Conservation (phyloP, 1,284 basidiomycete species). For the Tranzscheliella williamsii region DNA sequence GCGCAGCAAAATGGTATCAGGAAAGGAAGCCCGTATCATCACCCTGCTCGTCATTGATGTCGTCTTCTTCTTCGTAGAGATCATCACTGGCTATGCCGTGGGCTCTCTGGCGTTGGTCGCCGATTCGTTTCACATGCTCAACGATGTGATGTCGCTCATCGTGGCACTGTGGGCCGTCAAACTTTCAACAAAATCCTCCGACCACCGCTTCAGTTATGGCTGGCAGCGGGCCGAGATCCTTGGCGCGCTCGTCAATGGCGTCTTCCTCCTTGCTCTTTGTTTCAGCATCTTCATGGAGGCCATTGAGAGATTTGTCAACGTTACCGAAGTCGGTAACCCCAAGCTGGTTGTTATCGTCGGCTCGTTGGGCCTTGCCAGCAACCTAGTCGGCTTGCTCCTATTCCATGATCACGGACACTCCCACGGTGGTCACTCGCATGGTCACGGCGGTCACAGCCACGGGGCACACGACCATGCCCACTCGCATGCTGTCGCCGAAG, state of each 20-base stretch:
- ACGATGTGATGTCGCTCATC: slow-evolving; percentile 80
- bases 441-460: slow-evolving; percentile 48
- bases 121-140: slow-evolving; percentile 94
- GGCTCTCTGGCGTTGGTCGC: slow-evolving; percentile 93
- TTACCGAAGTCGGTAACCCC: slow-evolving; percentile 77
- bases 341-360: slow-evolving; percentile 88
- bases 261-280: slow-evolving; percentile 92
- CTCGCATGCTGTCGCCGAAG: slow-evolving; percentile 14
- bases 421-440: slow-evolving; percentile 67
- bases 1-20: not conserved
- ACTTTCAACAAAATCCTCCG: slow-evolving; percentile 62
- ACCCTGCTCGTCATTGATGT: slow-evolving; percentile 82
- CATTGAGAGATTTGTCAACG: slow-evolving; percentile 80
- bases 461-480: slow-evolving; percentile 27
- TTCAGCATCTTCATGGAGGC: slow-evolving; percentile 95
- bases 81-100: slow-evolving; percentile 83
- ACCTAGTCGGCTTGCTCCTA: slow-evolving; percentile 88
- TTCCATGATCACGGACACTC: slow-evolving; percentile 72
- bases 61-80: slow-evolving; percentile 88
- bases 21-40: slow-evolving; percentile 62
- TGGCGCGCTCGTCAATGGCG: slow-evolving; percentile 80
- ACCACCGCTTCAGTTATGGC: slow-evolving; percentile 79
- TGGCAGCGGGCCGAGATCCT: slow-evolving; percentile 99
- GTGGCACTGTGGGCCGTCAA: slow-evolving; percentile 97
- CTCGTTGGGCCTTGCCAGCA: slow-evolving; percentile 82